Conservation (phyloP, 1,284 basidiomycete genomes). For the Tilletia walkeri region DNA sequence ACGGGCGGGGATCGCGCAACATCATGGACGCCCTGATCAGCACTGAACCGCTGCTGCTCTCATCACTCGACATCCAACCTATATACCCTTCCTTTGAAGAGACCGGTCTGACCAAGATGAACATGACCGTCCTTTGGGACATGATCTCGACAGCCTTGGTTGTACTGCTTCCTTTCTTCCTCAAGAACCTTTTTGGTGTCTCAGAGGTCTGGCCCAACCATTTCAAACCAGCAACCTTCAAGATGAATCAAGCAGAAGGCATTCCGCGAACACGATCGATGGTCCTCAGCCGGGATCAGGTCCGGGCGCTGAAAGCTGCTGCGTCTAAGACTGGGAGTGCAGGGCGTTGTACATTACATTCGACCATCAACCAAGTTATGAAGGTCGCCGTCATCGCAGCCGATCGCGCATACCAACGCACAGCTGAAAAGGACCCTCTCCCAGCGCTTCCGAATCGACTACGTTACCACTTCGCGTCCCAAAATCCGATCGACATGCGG, state of each 20-base stretch:
- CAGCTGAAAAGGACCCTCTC: neutral
- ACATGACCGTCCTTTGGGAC: neutral
- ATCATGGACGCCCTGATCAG: constrained; percentile 4
- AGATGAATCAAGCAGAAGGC: neutral
- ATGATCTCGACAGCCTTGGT: neutral
- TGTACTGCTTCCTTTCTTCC: neutral
- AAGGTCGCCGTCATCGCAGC: constrained; percentile 15
- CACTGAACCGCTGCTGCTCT: neutral
- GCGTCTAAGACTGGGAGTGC: neutral
- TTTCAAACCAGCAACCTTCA: neutral
- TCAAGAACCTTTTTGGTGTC: neutral
- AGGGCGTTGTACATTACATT: neutral
- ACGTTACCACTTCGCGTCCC: neutral
- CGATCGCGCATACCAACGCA: neutral
- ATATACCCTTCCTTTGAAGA: constrained; percentile 5
- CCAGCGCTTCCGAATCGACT: neutral
- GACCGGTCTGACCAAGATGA: neutral
- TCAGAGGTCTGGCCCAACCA: neutral
- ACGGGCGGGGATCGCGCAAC: neutral
- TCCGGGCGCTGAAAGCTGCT: neutral
- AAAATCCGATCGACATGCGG: constrained; percentile 12
- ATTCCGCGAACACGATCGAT: neutral
- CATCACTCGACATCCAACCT: neutral
- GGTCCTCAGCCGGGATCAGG: neutral
- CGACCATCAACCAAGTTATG: constrained; percentile 3